Evolutionary conservation across 2,329 filamentous ascomycete species (phyloP).

Genomic region (Colletotrichum nymphaeae): DNA sequence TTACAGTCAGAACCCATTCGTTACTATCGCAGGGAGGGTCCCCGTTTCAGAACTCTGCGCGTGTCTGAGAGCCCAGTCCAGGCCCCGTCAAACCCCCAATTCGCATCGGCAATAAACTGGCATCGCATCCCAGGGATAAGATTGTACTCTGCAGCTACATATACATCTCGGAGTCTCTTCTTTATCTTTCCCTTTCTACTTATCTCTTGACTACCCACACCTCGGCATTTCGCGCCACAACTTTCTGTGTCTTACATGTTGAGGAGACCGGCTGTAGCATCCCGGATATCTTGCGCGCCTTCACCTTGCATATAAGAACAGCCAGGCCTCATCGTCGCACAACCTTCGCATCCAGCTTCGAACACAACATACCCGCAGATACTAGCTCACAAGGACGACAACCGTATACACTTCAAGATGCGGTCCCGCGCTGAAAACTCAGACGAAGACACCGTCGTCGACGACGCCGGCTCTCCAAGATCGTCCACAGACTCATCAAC

Average conservation of each 20-base stretch:
- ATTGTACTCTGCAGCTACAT: constrained; percentile 2
- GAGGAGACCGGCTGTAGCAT: not conserved
- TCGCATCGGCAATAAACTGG: not conserved
- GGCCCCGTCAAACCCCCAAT: not conserved
- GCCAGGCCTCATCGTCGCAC: not conserved
- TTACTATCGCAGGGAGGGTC: not conserved
- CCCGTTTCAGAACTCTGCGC: not conserved
- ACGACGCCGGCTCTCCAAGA: not conserved
- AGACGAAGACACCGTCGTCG: constrained; percentile 5
- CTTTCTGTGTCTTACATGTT: not conserved
- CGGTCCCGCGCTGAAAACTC: constrained; percentile 8
- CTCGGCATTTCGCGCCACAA: not conserved
- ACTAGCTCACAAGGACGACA: not conserved
- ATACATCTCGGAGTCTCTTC: not conserved
- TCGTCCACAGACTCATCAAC: constrained; percentile 5
- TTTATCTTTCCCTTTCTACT: not conserved
- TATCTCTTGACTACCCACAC: not conserved
- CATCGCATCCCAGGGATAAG: constrained; percentile 25
- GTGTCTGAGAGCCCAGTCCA: not conserved
- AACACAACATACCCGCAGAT: not conserved
- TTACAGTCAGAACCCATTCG: not conserved
- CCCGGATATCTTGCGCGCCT: not conserved
- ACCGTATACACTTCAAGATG: constrained; percentile 19
- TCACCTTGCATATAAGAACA: not conserved
- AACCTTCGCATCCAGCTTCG: not conserved